phyloP scores from a whole-genome alignment of 805 yeast genomes.

The Hanseniaspora thailandica region DNA sequence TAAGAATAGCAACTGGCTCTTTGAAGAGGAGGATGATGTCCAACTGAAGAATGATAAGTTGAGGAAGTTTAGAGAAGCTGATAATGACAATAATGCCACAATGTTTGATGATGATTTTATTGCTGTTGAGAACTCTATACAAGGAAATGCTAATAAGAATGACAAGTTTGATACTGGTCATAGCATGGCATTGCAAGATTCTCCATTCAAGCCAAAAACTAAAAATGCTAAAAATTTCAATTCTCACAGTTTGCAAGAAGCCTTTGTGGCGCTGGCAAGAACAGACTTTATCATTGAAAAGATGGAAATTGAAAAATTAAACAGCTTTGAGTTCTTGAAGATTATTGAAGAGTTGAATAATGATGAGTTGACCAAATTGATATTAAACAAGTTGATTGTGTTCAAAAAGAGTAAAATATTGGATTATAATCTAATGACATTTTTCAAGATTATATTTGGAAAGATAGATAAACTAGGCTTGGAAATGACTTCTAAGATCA shows the following conservation, averaged over 20 bases:
- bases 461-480: slow-evolving; percentile 7
- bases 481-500: slow-evolving; percentile 5
- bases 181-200: slow-evolving; percentile 5
- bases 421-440: slow-evolving; percentile 5
- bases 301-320: neutral
- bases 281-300: slow-evolving; percentile 9
- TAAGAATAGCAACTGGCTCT: slow-evolving; percentile 13
- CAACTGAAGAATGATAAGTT: slow-evolving; percentile 18
- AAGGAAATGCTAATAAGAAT: neutral
- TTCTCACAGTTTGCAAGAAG: neutral
- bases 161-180: neutral
- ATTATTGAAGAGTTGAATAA: slow-evolving; percentile 2
- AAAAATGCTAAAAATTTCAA: neutral
- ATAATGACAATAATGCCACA: slow-evolving; percentile 5
- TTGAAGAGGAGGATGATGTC: slow-evolving; percentile 10
- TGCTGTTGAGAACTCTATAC: neutral
- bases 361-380: neutral
- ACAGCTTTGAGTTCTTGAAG: slow-evolving; percentile 5
- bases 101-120: slow-evolving; percentile 15
- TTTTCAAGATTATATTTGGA: slow-evolving; percentile 4
- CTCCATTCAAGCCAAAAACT: slow-evolving; percentile 7
- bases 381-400: slow-evolving; percentile 1
- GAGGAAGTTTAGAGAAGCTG: slow-evolving; percentile 22
- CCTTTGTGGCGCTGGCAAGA: slow-evolving; percentile 5
- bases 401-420: neutral